phyloP scores from a whole-genome alignment of 352 stramenopile genomes.

The Phytopythium boreale region DNA sequence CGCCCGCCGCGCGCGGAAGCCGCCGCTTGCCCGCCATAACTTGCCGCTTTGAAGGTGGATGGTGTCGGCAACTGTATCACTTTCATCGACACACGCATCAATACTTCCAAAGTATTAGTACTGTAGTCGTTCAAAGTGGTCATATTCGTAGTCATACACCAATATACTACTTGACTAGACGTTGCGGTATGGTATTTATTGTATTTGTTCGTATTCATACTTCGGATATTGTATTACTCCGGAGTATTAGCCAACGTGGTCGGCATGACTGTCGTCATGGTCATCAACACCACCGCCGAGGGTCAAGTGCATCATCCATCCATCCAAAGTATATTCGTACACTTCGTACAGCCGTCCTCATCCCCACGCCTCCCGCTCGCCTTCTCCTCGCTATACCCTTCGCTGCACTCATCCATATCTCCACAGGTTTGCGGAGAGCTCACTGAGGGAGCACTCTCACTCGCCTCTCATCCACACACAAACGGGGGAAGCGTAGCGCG shows the following conservation, averaged over 20 bases:
- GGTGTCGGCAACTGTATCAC: neutral
- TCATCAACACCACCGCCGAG: neutral
- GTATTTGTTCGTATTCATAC: too few species aligned
- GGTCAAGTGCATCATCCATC: neutral
- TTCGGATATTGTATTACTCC: too few species aligned
- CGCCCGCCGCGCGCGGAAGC: conserved; percentile 12
- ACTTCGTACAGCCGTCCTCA: neutral
- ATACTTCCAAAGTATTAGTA: too few species aligned
- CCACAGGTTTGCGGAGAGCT: neutral
- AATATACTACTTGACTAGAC: too few species aligned
- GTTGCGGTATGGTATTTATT: too few species aligned
- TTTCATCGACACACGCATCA: neutral
- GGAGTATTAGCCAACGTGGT: too few species aligned
- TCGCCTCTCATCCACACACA: neutral
- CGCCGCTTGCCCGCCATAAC: conserved; percentile 29
- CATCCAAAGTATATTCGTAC: conserved; percentile 4
- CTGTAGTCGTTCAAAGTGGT: too few species aligned
- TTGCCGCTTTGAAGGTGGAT: neutral
- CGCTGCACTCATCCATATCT: neutral
- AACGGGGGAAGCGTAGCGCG: neutral
- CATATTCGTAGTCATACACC: too few species aligned
- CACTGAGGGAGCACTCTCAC: neutral
- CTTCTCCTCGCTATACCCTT: neutral
- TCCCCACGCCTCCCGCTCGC: neutral
- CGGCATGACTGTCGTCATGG: too few species aligned